Conservation (phyloP, 2,329 filamentous ascomycete genomes). For the Lomentospora prolificans region DNA sequence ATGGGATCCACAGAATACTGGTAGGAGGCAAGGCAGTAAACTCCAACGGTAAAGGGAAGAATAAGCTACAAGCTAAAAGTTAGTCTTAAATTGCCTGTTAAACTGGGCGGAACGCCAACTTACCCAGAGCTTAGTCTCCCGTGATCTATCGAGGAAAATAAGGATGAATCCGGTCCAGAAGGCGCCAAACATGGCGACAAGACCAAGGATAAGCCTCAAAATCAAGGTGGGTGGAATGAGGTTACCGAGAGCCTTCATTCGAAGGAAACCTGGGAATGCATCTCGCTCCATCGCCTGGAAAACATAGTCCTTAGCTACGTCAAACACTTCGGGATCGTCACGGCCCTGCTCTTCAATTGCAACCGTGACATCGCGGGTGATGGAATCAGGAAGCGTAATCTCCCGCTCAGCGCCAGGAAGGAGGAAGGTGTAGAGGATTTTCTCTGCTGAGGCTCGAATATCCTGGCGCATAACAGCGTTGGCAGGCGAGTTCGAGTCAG, state of each 20-base stretch:
- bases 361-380: slow-evolving; percentile 75
- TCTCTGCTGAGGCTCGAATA: slow-evolving; percentile 87
- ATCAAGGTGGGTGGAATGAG: slow-evolving; percentile 86
- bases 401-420: slow-evolving; percentile 93
- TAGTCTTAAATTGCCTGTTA: slow-evolving; percentile 8
- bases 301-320: slow-evolving; percentile 96
- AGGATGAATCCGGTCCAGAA: slow-evolving; percentile 93
- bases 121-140: slow-evolving; percentile 76
- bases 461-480: slow-evolving; percentile 82
- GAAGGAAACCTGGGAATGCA: slow-evolving; percentile 93
- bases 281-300: slow-evolving; percentile 99
- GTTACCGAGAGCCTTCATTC: slow-evolving; percentile 92
- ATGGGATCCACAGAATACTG: slow-evolving; percentile 93
- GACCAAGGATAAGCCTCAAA: slow-evolving; percentile 72
- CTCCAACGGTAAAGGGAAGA: slow-evolving; percentile 80
- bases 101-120: slow-evolving; percentile 21
- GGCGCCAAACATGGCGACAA: slow-evolving; percentile 78
- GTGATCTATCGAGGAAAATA: slow-evolving; percentile 76
- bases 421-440: slow-evolving; percentile 96
- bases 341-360: slow-evolving; percentile 84
- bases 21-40: slow-evolving; percentile 83
- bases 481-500: slow-evolving; percentile 72
- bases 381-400: slow-evolving; percentile 82
- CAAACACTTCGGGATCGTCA: slow-evolving; percentile 95
- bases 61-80: slow-evolving; percentile 40